Evolutionary conservation across 2,329 filamentous ascomycete genomes (phyloP).

Genomic region (Coleophoma crateriformis): DNA sequence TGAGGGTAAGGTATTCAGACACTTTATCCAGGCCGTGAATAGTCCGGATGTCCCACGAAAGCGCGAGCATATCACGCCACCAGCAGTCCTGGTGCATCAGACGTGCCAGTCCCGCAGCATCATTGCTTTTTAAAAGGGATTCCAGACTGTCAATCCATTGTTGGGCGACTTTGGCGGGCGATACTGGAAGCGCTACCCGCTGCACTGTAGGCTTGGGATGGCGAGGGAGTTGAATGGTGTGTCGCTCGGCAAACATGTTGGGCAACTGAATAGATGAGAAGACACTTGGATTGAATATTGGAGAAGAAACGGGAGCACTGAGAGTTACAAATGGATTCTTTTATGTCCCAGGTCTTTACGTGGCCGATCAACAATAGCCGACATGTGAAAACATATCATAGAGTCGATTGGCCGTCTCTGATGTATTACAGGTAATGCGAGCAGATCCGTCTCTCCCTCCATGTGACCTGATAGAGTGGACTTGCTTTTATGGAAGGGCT

Average conservation of each 20-base stretch:
- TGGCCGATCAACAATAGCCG: neutral
- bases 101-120: neutral
- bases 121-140: constrained; percentile 5
- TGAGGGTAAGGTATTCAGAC: constrained; percentile 12
- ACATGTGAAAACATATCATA: neutral
- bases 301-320: neutral
- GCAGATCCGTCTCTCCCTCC: neutral
- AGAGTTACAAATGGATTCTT: neutral
- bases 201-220: neutral
- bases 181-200: neutral
- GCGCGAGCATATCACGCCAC: constrained; percentile 33
- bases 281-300: neutral
- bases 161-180: constrained; percentile 6
- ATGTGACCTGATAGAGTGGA: neutral
- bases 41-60: constrained; percentile 34
- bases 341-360: neutral
- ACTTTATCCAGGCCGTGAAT: constrained; percentile 22
- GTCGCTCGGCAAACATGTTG: constrained; percentile 13
- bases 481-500: neutral
- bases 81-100: constrained; percentile 8
- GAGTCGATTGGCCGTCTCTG: too few species aligned
- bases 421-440: too few species aligned
- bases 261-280: neutral
- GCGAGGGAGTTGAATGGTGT: constrained; percentile 10
- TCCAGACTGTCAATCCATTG: constrained; percentile 11